phyloP scores from a whole-genome alignment of 805 yeast species.

The Candida boleticola region DNA sequence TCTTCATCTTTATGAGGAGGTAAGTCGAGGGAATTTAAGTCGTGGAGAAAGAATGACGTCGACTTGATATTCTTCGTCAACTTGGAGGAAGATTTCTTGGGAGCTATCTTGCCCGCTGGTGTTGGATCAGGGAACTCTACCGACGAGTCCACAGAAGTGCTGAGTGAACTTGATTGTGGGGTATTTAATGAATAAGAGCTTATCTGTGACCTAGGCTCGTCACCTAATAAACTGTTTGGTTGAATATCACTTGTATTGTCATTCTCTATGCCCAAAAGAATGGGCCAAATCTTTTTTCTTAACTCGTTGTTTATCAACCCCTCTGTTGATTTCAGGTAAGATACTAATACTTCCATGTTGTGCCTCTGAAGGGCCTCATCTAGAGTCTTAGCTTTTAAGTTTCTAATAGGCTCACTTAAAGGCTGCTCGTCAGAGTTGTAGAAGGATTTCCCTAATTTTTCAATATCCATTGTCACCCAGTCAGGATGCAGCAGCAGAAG shows the following conservation, averaged over 20 bases:
- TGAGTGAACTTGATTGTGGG: neutral
- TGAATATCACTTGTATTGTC: neutral
- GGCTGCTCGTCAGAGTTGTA: constrained; percentile 42
- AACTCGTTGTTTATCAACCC: constrained; percentile 45
- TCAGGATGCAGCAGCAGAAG: constrained; percentile 27
- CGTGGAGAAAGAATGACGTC: constrained; percentile 16
- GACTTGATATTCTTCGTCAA: constrained; percentile 6
- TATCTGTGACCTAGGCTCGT: neutral
- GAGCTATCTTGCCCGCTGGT: neutral
- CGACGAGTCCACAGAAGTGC: neutral
- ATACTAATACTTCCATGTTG: constrained; percentile 21
- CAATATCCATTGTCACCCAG: constrained; percentile 53
- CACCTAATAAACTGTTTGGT: neutral
- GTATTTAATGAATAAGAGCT: neutral
- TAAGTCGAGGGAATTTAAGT: constrained; percentile 25
- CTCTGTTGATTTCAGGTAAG: constrained; percentile 42
- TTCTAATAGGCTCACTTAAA: constrained; percentile 34
- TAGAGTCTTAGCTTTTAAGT: constrained; percentile 36
- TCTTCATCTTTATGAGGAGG: constrained; percentile 66
- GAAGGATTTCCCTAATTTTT: constrained; percentile 45
- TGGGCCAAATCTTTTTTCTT: constrained; percentile 52
- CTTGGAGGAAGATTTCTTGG: constrained; percentile 1
- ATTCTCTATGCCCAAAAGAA: constrained; percentile 32
- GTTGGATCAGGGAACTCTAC: neutral
- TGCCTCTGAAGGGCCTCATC: constrained; percentile 35